Percentiles rank a stretch among this genome's conserved stretches.
These are phyloP conservation scores for Copromyces sp. DNA, from an alignment of 495 filamentous ascomycete species.

Conservation along the genomic window DNA sequence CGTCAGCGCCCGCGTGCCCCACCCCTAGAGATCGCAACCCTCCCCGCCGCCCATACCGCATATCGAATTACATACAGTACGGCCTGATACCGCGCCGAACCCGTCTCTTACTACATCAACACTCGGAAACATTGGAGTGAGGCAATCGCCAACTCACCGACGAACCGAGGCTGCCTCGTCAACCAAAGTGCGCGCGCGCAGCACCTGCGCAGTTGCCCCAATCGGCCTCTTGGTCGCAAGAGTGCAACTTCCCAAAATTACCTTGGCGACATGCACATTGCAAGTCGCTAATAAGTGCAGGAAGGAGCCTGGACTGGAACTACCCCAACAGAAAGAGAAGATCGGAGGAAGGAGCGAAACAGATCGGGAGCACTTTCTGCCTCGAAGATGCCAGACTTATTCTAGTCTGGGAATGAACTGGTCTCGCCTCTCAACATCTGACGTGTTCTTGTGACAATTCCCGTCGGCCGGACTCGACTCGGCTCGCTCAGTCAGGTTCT, in stretches of 20 bases:
- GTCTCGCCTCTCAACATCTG: neutral
- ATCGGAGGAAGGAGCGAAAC: neutral
- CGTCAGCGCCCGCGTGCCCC: neutral
- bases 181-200: neutral
- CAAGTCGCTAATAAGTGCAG: neutral
- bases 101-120: neutral
- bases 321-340: neutral
- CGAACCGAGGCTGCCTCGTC: neutral
- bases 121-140: neutral
- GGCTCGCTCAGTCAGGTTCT: neutral
- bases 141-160: neutral
- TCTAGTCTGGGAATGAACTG: neutral
- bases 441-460: neutral
- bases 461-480: neutral
- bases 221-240: neutral
- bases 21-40: neutral
- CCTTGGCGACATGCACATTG: neutral
- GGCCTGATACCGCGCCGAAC: neutral
- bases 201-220: neutral
- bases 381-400: neutral
- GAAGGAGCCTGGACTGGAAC: neutral
- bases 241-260: neutral
- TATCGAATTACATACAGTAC: neutral
- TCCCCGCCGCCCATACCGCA: neutral
- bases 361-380: neutral